Evolutionary conservation across 2,329 filamentous ascomycete species (phyloP).

Genomic region (Sporothrix curviconia): DNA sequence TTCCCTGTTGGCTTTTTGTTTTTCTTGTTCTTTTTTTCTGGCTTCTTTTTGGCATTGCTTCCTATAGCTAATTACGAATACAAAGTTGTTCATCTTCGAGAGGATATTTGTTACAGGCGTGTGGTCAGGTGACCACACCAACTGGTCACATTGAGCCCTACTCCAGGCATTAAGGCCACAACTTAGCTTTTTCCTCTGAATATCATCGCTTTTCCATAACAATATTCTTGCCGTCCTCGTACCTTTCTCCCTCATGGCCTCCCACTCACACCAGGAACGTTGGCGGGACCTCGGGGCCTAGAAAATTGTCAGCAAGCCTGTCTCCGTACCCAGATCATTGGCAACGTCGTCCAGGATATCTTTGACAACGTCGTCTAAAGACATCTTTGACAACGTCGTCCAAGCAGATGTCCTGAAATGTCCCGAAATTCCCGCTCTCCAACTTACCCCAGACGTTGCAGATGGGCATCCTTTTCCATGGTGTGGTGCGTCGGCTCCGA

Average conservation of each 20-base stretch:
- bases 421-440: neutral
- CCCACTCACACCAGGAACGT: constrained; percentile 14
- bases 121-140: too few species aligned
- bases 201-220: neutral
- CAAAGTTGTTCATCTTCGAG: neutral
- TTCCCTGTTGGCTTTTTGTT: too few species aligned
- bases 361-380: too few species aligned
- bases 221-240: neutral
- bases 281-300: constrained; percentile 18
- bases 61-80: neutral
- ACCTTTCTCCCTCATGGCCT: neutral
- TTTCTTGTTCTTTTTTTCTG: too few species aligned
- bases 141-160: too few species aligned
- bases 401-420: too few species aligned
- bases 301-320: neutral
- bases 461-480: constrained; percentile 34
- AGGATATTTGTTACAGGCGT: too few species aligned
- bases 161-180: too few species aligned
- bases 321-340: neutral
- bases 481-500: constrained; percentile 41
- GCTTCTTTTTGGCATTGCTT: too few species aligned
- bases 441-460: constrained; percentile 40
- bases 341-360: too few species aligned
- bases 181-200: too few species aligned
- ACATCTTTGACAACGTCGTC: too few species aligned